A percentile compares a stretch with the other conserved stretches of the same genome.
Evolutionary conservation across 371 early-diverging fungal species (phyloP).

Genomic region (Actinomortierella wolfii): DNA sequence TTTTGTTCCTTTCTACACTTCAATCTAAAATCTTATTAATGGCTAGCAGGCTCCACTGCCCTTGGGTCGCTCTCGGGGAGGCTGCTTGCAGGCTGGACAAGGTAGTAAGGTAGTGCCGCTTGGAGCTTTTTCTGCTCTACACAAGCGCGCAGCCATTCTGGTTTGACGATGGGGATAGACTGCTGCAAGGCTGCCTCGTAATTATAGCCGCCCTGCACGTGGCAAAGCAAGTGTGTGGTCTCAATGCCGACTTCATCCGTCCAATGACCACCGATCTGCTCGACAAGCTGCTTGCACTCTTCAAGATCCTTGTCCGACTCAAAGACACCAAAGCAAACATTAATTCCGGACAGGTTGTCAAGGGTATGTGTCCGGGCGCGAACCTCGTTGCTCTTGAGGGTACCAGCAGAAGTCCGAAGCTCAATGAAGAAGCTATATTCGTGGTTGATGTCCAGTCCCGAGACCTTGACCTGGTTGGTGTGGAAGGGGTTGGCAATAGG

Average conservation of each 20-base stretch:
- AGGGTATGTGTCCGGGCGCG: slow-evolving; percentile 84
- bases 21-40: too few relatives aligned
- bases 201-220: slow-evolving; percentile 79
- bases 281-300: slow-evolving; percentile 74
- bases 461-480: slow-evolving; percentile 75
- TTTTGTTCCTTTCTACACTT: too few relatives aligned
- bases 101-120: slow-evolving; percentile 57
- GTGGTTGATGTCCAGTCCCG: slow-evolving; percentile 87
- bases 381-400: slow-evolving; percentile 76
- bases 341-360: slow-evolving; percentile 94
- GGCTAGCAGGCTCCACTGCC: not conserved
- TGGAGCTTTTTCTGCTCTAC: slow-evolving; percentile 89
- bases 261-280: slow-evolving; percentile 89
- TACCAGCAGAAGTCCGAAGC: slow-evolving; percentile 89
- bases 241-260: slow-evolving; percentile 84
- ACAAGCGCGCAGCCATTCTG: slow-evolving; percentile 92
- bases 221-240: slow-evolving; percentile 91
- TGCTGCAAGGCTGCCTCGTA: slow-evolving; percentile 86
- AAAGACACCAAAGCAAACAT: slow-evolving; percentile 90
- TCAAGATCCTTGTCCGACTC: slow-evolving; percentile 63
- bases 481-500: slow-evolving; percentile 51
- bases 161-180: slow-evolving; percentile 92
- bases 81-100: slow-evolving; percentile 42
- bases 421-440: slow-evolving; percentile 87
- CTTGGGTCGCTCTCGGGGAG: slow-evolving; percentile 26